phyloP scores from a whole-genome alignment of 306 rosid genomes.

The Neltuma alba region DNA sequence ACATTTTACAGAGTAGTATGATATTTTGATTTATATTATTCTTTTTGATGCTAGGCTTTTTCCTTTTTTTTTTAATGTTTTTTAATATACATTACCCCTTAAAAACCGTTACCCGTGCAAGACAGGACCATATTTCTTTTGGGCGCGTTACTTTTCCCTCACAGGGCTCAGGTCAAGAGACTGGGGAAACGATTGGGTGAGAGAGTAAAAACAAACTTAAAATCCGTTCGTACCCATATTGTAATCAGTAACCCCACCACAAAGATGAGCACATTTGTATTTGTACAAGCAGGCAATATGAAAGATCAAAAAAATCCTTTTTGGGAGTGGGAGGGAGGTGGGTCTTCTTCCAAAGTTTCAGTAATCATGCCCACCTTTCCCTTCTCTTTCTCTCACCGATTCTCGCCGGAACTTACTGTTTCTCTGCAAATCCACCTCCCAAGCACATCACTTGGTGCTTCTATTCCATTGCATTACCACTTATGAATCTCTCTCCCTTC shows the following conservation, averaged over 20 bases:
- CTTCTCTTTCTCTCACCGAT: slow-evolving; percentile 43
- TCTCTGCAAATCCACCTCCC: slow-evolving; percentile 44
- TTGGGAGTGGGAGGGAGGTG: slow-evolving; percentile 57
- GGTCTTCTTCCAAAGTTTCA: slow-evolving; percentile 42
- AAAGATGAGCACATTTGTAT: slow-evolving; percentile 26
- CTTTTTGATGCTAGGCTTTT: no score
- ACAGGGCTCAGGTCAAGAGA: not conserved
- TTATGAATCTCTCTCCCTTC: slow-evolving; percentile 59
- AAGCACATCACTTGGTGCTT: slow-evolving; percentile 14
- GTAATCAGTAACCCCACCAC: slow-evolving; percentile 49
- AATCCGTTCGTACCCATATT: slow-evolving; percentile 8
- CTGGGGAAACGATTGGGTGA: not conserved
- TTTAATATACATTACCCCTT: not conserved
- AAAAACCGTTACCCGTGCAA: slow-evolving; percentile 33
- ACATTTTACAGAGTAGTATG: no score
- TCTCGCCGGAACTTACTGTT: slow-evolving; percentile 44
- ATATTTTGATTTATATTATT: no score
- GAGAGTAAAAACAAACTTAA: slow-evolving; percentile 13
- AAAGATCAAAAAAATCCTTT: slow-evolving; percentile 45
- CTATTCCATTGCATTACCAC: not conserved
- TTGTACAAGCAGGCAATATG: slow-evolving; percentile 44
- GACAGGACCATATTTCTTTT: slow-evolving; percentile 15
- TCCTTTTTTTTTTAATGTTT: no score
- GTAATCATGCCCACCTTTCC: slow-evolving; percentile 50
- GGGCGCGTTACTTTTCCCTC: slow-evolving; percentile 33